phyloP scores from a whole-genome alignment of 2,329 filamentous ascomycete genomes.

The Ascochyta clinopodiicola region DNA sequence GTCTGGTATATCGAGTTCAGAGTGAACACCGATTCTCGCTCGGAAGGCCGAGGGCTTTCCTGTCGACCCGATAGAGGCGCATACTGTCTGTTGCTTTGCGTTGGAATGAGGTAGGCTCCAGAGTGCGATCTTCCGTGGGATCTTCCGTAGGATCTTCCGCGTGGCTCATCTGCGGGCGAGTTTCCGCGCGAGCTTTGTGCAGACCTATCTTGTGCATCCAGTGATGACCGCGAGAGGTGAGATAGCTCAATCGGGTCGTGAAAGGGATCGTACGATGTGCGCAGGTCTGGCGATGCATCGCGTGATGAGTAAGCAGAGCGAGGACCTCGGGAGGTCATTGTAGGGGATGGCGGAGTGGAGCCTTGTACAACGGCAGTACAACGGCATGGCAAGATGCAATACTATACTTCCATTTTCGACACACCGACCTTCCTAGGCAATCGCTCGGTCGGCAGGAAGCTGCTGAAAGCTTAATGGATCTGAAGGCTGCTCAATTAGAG shows the following conservation, averaged over 20 bases:
- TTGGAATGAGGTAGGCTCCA: constrained; percentile 24
- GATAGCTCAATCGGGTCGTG: constrained; percentile 42
- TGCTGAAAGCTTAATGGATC: neutral
- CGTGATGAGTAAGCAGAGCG: constrained; percentile 30
- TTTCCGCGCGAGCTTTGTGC: constrained; percentile 18
- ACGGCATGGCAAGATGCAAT: neutral
- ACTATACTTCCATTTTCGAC: constrained; percentile 2
- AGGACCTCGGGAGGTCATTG: constrained; percentile 33
- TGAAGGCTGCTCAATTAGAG: neutral
- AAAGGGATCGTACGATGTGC: constrained; percentile 35
- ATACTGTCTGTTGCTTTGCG: constrained; percentile 26
- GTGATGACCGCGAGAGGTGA: constrained; percentile 20
- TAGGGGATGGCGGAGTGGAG: neutral
- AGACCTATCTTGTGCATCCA: constrained; percentile 9
- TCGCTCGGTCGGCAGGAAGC: neutral
- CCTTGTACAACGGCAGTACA: neutral
- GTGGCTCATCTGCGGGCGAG: constrained; percentile 19
- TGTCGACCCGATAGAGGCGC: constrained; percentile 24
- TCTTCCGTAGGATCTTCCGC: neutral
- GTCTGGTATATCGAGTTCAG: constrained; percentile 31
- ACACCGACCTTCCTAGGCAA: neutral
- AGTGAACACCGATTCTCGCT: constrained; percentile 32
- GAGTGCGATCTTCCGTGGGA: constrained; percentile 25
- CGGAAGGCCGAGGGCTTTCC: constrained; percentile 22
- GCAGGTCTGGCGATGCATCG: constrained; percentile 33